These are phyloP conservation scores for Talaromyces stipitatus DNA, from an alignment of 495 filamentous ascomycete genomes.

Conservation along the genomic window DNA sequence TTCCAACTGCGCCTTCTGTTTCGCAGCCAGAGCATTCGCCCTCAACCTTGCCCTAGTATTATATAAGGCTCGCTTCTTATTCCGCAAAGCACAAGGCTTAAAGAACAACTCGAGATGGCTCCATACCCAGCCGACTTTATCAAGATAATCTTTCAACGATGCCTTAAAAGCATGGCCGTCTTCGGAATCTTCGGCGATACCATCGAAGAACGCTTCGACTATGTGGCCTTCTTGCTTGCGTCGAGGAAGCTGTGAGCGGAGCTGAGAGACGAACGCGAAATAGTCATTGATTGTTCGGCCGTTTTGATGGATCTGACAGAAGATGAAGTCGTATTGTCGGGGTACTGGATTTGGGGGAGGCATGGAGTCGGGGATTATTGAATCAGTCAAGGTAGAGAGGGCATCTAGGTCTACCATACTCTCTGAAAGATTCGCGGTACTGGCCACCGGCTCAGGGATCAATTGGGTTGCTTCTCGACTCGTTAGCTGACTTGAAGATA, in stretches of 20 bases:
- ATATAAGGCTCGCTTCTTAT: not conserved
- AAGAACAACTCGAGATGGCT: constrained; percentile 7
- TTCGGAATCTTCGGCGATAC: constrained; percentile 8
- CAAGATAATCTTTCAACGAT: constrained; percentile 12
- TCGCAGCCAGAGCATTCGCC: not conserved
- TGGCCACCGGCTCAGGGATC: not conserved
- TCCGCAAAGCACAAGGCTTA: not conserved
- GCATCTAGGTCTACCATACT: not conserved
- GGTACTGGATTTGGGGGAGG: not conserved
- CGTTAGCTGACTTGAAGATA: not conserved
- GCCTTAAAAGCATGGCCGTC: constrained; percentile 5
- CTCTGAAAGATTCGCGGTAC: not conserved
- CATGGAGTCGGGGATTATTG: constrained; percentile 7
- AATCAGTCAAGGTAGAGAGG: not conserved
- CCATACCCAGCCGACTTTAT: constrained; percentile 19
- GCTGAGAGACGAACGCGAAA: constrained; percentile 9
- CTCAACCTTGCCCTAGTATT: not conserved
- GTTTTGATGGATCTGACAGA: constrained; percentile 7
- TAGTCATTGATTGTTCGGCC: constrained; percentile 15
- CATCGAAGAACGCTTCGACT: constrained; percentile 19
- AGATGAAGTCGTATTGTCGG: not conserved
- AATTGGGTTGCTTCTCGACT: not conserved
- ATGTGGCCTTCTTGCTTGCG: constrained; percentile 12
- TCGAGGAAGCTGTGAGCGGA: constrained; percentile 4
- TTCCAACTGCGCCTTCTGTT: too few species aligned